Evolutionary conservation across 2,329 filamentous ascomycete genomes (phyloP).

Genomic region (Fusarium protoensiforme): DNA sequence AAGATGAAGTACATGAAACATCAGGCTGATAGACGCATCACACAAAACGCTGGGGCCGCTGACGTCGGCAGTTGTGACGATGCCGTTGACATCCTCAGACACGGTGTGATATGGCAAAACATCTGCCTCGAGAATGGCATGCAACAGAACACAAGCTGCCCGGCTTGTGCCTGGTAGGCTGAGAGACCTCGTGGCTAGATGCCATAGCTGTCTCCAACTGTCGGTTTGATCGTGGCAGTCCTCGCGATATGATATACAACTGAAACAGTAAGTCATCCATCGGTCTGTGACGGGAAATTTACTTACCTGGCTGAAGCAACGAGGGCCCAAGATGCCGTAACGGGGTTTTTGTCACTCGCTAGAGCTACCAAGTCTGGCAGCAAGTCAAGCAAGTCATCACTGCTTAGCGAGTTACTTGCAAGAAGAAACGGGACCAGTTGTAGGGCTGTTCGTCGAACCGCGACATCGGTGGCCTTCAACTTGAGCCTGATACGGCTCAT

Average conservation of each 20-base stretch:
- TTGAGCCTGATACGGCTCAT: constrained; percentile 61
- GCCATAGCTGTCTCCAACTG: constrained; percentile 81
- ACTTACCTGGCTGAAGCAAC: constrained; percentile 81
- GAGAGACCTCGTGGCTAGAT: constrained; percentile 76
- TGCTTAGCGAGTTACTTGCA: constrained; percentile 55
- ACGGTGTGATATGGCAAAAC: constrained; percentile 76
- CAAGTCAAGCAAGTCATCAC: constrained; percentile 65
- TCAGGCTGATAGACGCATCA: constrained; percentile 82
- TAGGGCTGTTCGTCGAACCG: constrained; percentile 62
- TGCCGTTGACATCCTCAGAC: constrained; percentile 75
- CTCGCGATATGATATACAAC: constrained; percentile 44
- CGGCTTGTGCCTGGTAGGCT: constrained; percentile 78
- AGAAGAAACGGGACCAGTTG: constrained; percentile 70
- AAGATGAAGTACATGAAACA: constrained; percentile 74
- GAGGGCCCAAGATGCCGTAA: constrained; percentile 83
- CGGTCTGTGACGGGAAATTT: not conserved
- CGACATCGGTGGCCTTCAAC: constrained; percentile 56
- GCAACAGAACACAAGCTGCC: constrained; percentile 79
- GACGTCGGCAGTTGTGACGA: constrained; percentile 81
- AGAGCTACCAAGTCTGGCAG: constrained; percentile 68
- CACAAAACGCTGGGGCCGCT: constrained; percentile 82
- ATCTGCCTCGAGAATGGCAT: constrained; percentile 71
- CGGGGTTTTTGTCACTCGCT: constrained; percentile 75
- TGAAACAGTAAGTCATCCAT: constrained; percentile 40
- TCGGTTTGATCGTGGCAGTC: constrained; percentile 50